Evolutionary conservation across 2,329 filamentous ascomycete genomes (phyloP).

Genomic region (Phaeomoniella chlamydospora): DNA sequence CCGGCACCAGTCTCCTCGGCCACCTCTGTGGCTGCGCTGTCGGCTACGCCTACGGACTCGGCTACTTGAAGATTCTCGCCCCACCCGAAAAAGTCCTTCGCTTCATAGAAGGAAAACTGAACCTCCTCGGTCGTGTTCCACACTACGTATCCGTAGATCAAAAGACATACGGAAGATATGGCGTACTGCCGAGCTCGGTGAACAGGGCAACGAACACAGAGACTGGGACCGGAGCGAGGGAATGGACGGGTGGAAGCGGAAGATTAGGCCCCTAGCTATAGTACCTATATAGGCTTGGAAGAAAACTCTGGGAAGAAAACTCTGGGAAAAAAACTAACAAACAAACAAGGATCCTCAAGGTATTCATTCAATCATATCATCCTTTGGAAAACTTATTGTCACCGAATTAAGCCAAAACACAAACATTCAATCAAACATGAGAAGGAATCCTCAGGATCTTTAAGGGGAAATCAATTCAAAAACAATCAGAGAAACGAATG

Average conservation of each 20-base stretch:
- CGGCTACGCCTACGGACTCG: conserved; percentile 76
- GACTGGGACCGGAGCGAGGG: conserved; percentile 15
- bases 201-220: conserved; percentile 32
- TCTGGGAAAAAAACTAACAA: too few relatives aligned
- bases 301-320: too few relatives aligned
- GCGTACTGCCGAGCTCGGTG: conserved; percentile 51
- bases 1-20: conserved; percentile 69
- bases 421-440: too few relatives aligned
- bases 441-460: too few relatives aligned
- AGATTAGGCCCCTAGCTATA: background rate
- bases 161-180: conserved; percentile 88
- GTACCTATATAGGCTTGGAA: too few relatives aligned
- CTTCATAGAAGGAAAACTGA: conserved; percentile 79
- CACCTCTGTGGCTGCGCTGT: conserved; percentile 73
- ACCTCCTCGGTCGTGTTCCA: conserved; percentile 67
- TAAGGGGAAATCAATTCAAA: too few relatives aligned
- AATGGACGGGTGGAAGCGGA: conserved; percentile 43
- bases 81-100: conserved; percentile 78
- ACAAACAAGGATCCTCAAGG: too few relatives aligned
- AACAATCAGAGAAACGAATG: too few relatives aligned
- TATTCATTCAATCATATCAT: too few relatives aligned
- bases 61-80: conserved; percentile 77
- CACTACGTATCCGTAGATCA: conserved; percentile 92
- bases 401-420: too few relatives aligned
- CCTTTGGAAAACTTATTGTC: too few relatives aligned